Base-by-base conservation (phyloP, 768 basidiomycete species). In the Auriculariales sp. region DNA sequence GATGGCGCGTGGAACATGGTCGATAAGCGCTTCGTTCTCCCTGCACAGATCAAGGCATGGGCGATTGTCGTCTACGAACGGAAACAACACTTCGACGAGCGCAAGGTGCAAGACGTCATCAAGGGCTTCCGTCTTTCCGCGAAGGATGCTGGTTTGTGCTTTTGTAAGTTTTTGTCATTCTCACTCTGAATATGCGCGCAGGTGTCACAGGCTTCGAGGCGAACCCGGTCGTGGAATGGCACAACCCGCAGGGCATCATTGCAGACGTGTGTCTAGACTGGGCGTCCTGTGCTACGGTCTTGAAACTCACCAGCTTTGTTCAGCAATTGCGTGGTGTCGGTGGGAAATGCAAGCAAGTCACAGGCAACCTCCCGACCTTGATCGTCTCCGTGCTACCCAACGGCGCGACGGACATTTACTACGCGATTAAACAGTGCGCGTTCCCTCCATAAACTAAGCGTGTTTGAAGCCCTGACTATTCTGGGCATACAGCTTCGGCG, bases 341-440 rank as follows among this genome's bases (percentile, higher is more conserved):
- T 10, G 54, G 55, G 1, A 70, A 70, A 22, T 74, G 72, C 52
- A 63, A 60, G 44, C 55, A 62, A 25, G 70, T 67, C 56, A 64
- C 62, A 28, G 31, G n/a, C n/a, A 32, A 11, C 3, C 63, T 67
- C 0, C 83, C 85, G 0, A 67, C 66, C 6, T 68, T 89, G 2
- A 68, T 86, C 22, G 75, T 88, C 1, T 73, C 79, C 25, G 61
- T 89, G 33, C 68, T 89, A 17, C 87, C 85, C 0, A 81, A 88
- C 53, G 75, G 74, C 1, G 81, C 78, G 1, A 79, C 81, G 33
- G 83, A 89, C 47, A 75, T 86, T 10, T 89, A 89, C 56, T 78
- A 73, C 2, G 75, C 78, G 17, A 74, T 88, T 22, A 89, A 89
- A 64, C 80, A 86, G 85, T 89, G 57, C 54, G 78, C 71, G 0